Conservation (phyloP, 2,329 filamentous ascomycete species). For the Pseudocercospora fijiensis region DNA sequence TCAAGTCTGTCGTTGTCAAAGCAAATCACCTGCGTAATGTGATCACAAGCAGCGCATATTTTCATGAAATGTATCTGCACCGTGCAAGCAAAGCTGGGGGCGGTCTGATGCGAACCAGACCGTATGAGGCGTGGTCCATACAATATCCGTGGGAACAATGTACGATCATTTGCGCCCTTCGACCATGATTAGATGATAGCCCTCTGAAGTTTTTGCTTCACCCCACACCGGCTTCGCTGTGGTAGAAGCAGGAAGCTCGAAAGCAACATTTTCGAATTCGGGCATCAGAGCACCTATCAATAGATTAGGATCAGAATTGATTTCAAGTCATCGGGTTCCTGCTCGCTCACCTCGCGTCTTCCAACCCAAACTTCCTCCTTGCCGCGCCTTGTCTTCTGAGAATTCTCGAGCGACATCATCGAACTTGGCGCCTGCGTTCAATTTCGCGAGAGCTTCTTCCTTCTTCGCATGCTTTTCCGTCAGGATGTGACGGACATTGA, state of each 20-base stretch:
- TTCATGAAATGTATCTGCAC: not conserved
- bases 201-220: constrained; percentile 71
- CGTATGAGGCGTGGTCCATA: not conserved
- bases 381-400: constrained; percentile 73
- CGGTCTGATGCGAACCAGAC: not conserved
- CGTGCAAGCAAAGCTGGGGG: not conserved
- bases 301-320: not conserved
- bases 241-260: constrained; percentile 65
- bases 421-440: constrained; percentile 67
- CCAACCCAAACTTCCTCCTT: constrained; percentile 71
- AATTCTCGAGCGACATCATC: constrained; percentile 71
- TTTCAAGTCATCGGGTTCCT: not conserved
- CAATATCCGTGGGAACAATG: not conserved
- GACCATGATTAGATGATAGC: constrained; percentile 81
- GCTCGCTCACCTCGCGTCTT: constrained; percentile 49
- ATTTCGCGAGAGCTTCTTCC: constrained; percentile 69
- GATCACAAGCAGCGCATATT: not conserved
- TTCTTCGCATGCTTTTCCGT: constrained; percentile 78
- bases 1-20: not conserved
- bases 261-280: constrained; percentile 72
- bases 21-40: not conserved
- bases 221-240: constrained; percentile 63
- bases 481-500: constrained; percentile 74
- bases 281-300: constrained; percentile 59
- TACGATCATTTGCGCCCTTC: constrained; percentile 58